Evolutionary conservation across 169 alveolate genomes (phyloP).

Genomic region (Babesia sp.): DNA sequence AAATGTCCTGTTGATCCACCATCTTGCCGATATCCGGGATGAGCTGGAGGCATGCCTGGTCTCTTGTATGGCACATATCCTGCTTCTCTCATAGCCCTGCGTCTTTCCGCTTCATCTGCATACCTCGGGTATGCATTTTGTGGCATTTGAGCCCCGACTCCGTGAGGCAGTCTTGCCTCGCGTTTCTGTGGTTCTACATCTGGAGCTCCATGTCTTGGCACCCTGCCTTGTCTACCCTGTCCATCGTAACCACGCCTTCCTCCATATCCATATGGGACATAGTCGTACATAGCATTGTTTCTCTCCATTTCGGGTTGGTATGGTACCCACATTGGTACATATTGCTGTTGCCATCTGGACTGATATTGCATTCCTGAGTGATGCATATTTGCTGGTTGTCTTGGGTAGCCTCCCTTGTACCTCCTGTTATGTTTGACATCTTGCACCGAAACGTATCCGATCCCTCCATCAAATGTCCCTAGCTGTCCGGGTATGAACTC

Average conservation of each 20-base stretch:
- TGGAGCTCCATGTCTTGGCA: conserved; percentile 4
- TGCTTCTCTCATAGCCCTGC: not conserved
- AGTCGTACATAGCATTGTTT: conserved; percentile 7
- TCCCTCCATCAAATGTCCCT: conserved; percentile 32
- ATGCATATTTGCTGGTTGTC: conserved; percentile 35
- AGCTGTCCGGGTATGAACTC: conserved; percentile 68
- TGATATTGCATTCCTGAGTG: conserved; percentile 27
- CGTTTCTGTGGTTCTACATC: conserved; percentile 1
- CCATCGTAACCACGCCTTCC: conserved; percentile 11
- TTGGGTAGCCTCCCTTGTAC: conserved; percentile 42
- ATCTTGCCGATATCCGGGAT: not conserved
- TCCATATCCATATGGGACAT: conserved; percentile 33
- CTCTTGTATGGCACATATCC: not conserved
- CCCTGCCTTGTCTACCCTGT: conserved; percentile 4
- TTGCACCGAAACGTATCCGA: conserved; percentile 30
- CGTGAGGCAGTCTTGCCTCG: conserved; percentile 9
- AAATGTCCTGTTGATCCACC: not conserved
- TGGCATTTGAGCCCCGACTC: not conserved
- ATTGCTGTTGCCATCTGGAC: conserved; percentile 40
- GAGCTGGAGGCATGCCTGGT: not conserved
- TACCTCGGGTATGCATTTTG: not conserved
- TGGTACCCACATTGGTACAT: conserved; percentile 47
- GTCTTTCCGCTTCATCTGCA: not conserved
- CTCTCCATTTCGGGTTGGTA: conserved; percentile 22
- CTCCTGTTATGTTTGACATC: conserved; percentile 44